Evolutionary conservation across 202 grass and related monocot genomes (phyloP), one percentile per base, ranked within the genome.

Genomic region (Eragrostis tef): DNA sequence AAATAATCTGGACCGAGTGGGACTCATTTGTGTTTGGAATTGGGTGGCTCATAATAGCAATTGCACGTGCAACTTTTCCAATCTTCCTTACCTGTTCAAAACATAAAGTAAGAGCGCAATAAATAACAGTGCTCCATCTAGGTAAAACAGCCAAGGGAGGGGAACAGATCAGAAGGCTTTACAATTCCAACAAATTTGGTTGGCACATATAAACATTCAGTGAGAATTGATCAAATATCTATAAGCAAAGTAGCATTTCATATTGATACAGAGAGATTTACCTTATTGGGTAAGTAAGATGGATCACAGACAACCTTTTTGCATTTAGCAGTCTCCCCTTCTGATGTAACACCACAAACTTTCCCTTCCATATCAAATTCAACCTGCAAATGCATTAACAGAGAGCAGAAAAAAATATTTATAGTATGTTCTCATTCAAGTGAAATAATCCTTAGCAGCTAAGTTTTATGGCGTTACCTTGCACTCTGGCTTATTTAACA

Each of bases 251-350:
- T 70, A 68, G 11, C 31, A 66, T 78, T 74, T 43, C 27, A 54
- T 74, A 7, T 31, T 8, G 29, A 52, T 6, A 63, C 8, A 36
- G 39, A 19, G 44, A 57, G 27, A 15, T 56, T 63, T 83, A 92
- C 89, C 89, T 94, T 94, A 76, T 84, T 92, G 41, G 82, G 71
- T 58, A 94, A 73, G 89, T 94, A 94, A 60, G 89, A 94, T 78
- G 92, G 92, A 78, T 94, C 92, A 79, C 92, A 94, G 58, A 94
- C 92, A 70, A 94, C 83, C 73, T 96, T 96, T 50, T 86, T 96
- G 83, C 93, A 96, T 64, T 90, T 88, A 7, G 90, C 93, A 34
- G 93, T 95, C 90, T 92, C 93, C 46, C 93, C 90, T 90, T 95
- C 90, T 21, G 93, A 96, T 43, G 93, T 88, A 73, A 96, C 90